Evolutionary conservation across 2,329 filamentous ascomycete species (phyloP).

Genomic region (Stromatinia cepivora): DNA sequence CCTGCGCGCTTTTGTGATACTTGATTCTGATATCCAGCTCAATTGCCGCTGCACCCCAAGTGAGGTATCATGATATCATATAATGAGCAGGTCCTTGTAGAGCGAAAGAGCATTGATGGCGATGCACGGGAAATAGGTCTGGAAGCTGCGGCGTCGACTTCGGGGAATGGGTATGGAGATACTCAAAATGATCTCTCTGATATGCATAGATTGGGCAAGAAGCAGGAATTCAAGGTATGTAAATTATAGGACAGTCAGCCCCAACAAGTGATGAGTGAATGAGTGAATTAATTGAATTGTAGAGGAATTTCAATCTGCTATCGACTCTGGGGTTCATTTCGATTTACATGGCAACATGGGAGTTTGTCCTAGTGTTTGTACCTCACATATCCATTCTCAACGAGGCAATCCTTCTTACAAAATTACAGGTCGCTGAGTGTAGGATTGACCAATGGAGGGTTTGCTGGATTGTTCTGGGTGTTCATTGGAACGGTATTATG

Average conservation of each 20-base stretch:
- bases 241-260: background rate
- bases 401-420: background rate
- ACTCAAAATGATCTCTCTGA: slow-evolving; percentile 40
- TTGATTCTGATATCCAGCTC: background rate
- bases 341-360: slow-evolving; percentile 48
- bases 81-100: background rate
- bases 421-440: slow-evolving; percentile 37
- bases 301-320: slow-evolving; percentile 46
- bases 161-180: slow-evolving; percentile 29
- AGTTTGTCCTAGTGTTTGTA: slow-evolving; percentile 44
- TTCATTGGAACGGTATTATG: slow-evolving; percentile 43
- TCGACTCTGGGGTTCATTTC: slow-evolving; percentile 48
- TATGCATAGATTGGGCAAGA: slow-evolving; percentile 41
- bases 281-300: background rate
- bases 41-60: background rate
- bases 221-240: slow-evolving; percentile 37
- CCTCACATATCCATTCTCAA: background rate
- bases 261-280: background rate
- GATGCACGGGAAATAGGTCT: slow-evolving; percentile 21
- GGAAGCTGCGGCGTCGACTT: slow-evolving; percentile 15
- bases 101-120: slow-evolving; percentile 7
- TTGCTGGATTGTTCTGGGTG: slow-evolving; percentile 45
- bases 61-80: slow-evolving; percentile 6
- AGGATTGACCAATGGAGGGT: slow-evolving; percentile 36
- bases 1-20: background rate